Base-by-base conservation (phyloP, 75 land plant species). In the Cunninghamia lanceolata region DNA sequence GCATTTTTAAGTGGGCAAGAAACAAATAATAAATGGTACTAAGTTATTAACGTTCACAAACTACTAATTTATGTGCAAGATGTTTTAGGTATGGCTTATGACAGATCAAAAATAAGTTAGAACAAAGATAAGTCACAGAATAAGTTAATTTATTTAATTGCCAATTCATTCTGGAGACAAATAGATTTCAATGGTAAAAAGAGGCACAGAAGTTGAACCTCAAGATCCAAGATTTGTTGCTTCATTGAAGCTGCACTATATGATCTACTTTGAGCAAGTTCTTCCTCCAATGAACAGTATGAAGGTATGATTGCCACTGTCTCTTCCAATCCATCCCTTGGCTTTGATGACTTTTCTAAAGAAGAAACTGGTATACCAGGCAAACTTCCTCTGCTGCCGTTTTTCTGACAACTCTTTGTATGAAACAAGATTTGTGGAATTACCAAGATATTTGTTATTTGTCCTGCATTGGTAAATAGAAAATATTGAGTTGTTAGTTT, bases 241-340 rank as follows among this genome's bases (percentile, higher is more conserved):
- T 79, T 79, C 82, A 79, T 79, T 79, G 82, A 79, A 43, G 82
- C 82, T 79, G 47, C 47, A 79, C 47, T 79, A 43, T 79, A 46
- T 79, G 82, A 40, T 79, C 50, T 46, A 43, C 47, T 40, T 79
- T 28, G 28, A 28, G 3, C 82, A 40, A 28, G 0, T 79, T 79
- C 82, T 80, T 43, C 82, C 82, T 80, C 82, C 82, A 80, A 80
- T 80, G 82, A 80, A 80, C 82, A 80, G 40, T 80, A 45, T 42
- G 82, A 80, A 80, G 82, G 82, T 28, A 80, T 38, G 46, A 80
- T 6, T 45, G 82, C 32, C n/a, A 80, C 30, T 80, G 82, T 80
- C 45, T 40, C 82, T 45, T 80, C 82, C 28, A 43, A 80, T 43
- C 47, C n/a, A n/a, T 11, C n/a, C n/a, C 50, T 80, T 80, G 47